phyloP scores from a whole-genome alignment of 2,329 filamentous ascomycete species.

The Leptographium flavum region DNA sequence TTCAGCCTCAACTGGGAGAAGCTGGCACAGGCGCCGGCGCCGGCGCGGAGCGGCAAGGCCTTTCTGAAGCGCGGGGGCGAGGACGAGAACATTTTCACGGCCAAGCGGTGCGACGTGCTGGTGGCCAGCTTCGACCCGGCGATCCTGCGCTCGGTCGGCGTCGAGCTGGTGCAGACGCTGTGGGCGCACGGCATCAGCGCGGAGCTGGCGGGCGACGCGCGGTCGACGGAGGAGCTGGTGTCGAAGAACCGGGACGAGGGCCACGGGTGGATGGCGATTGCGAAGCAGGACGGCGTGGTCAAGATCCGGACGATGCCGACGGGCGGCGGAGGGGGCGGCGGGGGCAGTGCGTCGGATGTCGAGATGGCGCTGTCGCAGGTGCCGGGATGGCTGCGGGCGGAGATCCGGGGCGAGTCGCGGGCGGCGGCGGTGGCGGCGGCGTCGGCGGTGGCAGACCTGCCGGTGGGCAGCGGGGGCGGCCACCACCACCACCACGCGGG shows the following conservation, averaged over 20 bases:
- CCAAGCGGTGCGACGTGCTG: conserved; percentile 69
- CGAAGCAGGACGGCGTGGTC: conserved; percentile 59
- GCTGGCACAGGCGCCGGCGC: conserved; percentile 46
- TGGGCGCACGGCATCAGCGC: conserved; percentile 79
- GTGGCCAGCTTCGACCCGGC: conserved; percentile 75
- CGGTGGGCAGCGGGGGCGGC: conserved; percentile 2
- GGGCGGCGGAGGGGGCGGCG: neutral
- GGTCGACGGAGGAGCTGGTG: conserved; percentile 66
- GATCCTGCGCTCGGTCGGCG: conserved; percentile 58
- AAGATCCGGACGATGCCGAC: conserved; percentile 62
- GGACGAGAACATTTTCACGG: conserved; percentile 49
- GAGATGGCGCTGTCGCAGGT: conserved; percentile 65
- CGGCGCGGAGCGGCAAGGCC: conserved; percentile 20
- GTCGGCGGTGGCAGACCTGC: conserved; percentile 9
- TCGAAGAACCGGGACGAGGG: conserved; percentile 62
- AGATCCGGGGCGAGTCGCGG: conserved; percentile 44
- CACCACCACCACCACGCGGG: no score
- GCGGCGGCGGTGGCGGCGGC: conserved; percentile 4
- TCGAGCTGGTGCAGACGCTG: conserved; percentile 63
- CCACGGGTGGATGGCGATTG: conserved; percentile 77
- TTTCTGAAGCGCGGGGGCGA: conserved; percentile 55
- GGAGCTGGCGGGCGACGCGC: conserved; percentile 69
- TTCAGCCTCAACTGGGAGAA: conserved; percentile 85
- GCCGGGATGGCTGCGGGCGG: conserved; percentile 63
- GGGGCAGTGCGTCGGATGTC: conserved; percentile 26